Percentiles rank a stretch among this genome's conserved stretches.
Evolutionary conservation across 768 basidiomycete species (phyloP).

Genomic region (Mycena leptocephala): DNA sequence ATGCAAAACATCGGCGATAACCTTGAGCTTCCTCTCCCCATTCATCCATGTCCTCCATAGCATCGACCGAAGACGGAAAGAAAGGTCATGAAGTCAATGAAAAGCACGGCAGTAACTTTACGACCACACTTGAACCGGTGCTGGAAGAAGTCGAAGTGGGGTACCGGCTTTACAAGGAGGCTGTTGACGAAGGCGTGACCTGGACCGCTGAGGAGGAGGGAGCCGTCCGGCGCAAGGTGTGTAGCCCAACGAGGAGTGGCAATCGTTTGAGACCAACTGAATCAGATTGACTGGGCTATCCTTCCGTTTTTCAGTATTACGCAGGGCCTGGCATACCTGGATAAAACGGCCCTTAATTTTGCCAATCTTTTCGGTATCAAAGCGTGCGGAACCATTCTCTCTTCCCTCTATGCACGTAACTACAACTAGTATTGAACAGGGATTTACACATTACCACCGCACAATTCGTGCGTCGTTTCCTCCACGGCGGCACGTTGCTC

Average conservation of each 20-base stretch:
- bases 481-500: not conserved
- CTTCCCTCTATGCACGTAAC: not conserved
- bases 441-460: conserved; percentile 29
- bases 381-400: not conserved
- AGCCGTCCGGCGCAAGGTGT: conserved; percentile 34
- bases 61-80: not conserved
- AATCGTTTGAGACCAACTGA: no score
- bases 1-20: no score
- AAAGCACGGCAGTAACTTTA: conserved; percentile 9
- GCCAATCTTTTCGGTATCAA: conserved; percentile 48
- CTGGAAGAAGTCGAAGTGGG: conserved; percentile 35
- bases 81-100: not conserved
- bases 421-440: not conserved
- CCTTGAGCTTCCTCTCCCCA: not conserved
- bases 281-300: conserved; percentile 44
- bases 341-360: conserved; percentile 51
- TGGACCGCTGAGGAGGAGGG: conserved; percentile 32
- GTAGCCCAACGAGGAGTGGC: not conserved
- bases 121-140: conserved; percentile 21
- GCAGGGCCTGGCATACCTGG: conserved; percentile 47
- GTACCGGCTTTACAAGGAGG: conserved; percentile 31
- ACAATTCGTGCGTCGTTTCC: conserved; percentile 21
- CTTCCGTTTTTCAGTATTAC: conserved; percentile 48
- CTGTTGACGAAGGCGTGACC: conserved; percentile 19
- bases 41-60: conserved; percentile 21